These are phyloP conservation scores for Eutrema japonicum DNA, from an alignment of 345 rosid genomes.

Conservation along the genomic window DNA sequence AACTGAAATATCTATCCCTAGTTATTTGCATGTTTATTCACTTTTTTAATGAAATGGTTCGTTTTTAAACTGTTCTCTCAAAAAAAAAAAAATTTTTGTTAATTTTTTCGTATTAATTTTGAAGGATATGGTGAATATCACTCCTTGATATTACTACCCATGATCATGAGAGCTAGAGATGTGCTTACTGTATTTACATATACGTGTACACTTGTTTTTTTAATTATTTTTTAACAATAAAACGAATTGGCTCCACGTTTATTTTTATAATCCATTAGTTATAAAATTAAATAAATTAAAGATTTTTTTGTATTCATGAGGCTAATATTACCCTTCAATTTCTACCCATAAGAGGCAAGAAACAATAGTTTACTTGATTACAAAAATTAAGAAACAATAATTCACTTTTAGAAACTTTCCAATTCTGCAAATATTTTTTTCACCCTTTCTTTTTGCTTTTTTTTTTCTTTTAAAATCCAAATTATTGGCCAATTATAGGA, in stretches of 20 bases:
- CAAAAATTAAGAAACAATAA: neutral
- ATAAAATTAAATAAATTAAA: neutral
- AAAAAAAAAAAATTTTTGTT: too few relatives aligned
- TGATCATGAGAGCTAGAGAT: too few relatives aligned
- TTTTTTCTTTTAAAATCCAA: neutral
- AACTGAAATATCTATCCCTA: too few relatives aligned
- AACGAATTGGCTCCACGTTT: slow-evolving; percentile 32
- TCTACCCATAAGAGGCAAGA: slow-evolving; percentile 14
- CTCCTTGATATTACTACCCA: too few relatives aligned
- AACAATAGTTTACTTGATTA: slow-evolving; percentile 12
- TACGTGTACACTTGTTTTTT: neutral
- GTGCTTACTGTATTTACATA: too few relatives aligned
- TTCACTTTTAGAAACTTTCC: neutral
- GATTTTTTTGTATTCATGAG: neutral
- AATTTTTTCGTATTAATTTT: too few relatives aligned
- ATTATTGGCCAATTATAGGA: slow-evolving; percentile 26
- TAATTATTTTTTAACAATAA: neutral
- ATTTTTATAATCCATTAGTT: neutral
- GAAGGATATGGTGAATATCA: too few relatives aligned
- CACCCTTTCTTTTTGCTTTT: neutral
- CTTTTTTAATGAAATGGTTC: neutral
- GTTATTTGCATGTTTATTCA: neutral
- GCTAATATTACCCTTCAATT: neutral
- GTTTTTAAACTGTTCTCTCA: too few relatives aligned
- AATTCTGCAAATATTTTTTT: neutral